Evolutionary conservation across 345 rosid genomes (phyloP).

Genomic region (Heritiera littoralis): DNA sequence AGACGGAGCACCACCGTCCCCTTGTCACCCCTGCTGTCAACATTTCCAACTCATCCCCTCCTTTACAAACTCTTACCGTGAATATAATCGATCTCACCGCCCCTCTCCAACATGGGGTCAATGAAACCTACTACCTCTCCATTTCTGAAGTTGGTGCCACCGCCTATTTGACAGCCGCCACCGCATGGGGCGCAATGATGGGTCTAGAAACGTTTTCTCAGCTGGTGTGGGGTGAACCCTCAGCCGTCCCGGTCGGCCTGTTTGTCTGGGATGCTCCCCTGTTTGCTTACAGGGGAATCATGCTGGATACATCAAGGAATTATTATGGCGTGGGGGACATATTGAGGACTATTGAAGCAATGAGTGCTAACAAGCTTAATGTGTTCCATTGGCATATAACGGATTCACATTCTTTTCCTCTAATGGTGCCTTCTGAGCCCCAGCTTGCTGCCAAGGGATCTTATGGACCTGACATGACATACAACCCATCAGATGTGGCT

Average conservation of each 20-base stretch:
- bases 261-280: conserved; percentile 57
- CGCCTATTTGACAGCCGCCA: conserved; percentile 49
- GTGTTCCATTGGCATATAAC: conserved; percentile 94
- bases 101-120: conserved; percentile 63
- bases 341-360: conserved; percentile 59
- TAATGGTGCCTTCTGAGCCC: conserved; percentile 77
- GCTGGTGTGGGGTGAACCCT: conserved; percentile 67
- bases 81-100: conserved; percentile 44
- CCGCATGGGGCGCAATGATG: conserved; percentile 85
- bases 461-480: conserved; percentile 61
- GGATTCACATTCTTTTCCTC: conserved; percentile 83
- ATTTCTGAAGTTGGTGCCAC: conserved; percentile 40
- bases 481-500: conserved; percentile 56
- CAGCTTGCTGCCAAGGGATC: conserved; percentile 70
- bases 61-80: conserved; percentile 45
- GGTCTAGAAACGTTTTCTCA: conserved; percentile 91
- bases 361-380: conserved; percentile 80
- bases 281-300: conserved; percentile 64
- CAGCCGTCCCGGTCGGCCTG: conserved; percentile 49
- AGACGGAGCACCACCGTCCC: conserved; percentile 54
- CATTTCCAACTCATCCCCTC: conserved; percentile 36
- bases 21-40: conserved; percentile 39
- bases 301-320: conserved; percentile 86
- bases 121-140: conserved; percentile 66
- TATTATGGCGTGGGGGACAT: conserved; percentile 69